These are phyloP conservation scores for Dispira parvispora DNA, from an alignment of 192 early-diverging fungal genomes.

Conservation along the genomic window DNA sequence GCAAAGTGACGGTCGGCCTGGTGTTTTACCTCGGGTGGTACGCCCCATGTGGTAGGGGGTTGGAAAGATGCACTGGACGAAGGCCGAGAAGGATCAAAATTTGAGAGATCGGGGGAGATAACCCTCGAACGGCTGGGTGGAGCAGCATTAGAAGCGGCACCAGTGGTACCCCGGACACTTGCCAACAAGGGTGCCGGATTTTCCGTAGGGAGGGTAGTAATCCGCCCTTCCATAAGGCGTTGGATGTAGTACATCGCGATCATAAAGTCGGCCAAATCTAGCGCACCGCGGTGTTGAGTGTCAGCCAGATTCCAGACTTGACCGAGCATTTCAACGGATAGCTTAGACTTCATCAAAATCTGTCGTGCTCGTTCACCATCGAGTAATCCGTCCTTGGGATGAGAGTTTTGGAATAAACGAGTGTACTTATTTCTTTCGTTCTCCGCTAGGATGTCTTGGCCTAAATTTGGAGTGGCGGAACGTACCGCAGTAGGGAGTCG, in stretches of 20 bases:
- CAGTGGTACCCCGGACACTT: conserved; percentile 11
- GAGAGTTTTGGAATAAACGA: conserved; percentile 38
- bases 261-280: conserved; percentile 70
- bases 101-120: conserved; percentile 12
- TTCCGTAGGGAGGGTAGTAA: conserved; percentile 43
- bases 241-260: conserved; percentile 84
- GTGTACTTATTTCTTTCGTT: conserved; percentile 44
- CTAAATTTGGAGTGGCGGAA: too few species aligned
- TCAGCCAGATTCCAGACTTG: conserved; percentile 80
- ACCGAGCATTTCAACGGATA: conserved; percentile 54
- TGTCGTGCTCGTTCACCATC: conserved; percentile 52
- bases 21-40: conserved; percentile 49
- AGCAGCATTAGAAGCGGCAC: conserved; percentile 14
- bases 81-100: conserved; percentile 16
- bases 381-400: conserved; percentile 35
- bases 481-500: too few species aligned
- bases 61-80: conserved; percentile 3
- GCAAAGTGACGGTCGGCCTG: conserved; percentile 67
- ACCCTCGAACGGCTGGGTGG: conserved; percentile 13
- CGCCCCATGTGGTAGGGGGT: conserved; percentile 44
- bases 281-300: conserved; percentile 41
- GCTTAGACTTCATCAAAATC: conserved; percentile 65
- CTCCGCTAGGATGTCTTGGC: conserved; percentile 9
- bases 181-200: conserved; percentile 46
- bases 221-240: conserved; percentile 54